Conservation (phyloP, 1,284 basidiomycete genomes). For the Marasmius tenuissimus region DNA sequence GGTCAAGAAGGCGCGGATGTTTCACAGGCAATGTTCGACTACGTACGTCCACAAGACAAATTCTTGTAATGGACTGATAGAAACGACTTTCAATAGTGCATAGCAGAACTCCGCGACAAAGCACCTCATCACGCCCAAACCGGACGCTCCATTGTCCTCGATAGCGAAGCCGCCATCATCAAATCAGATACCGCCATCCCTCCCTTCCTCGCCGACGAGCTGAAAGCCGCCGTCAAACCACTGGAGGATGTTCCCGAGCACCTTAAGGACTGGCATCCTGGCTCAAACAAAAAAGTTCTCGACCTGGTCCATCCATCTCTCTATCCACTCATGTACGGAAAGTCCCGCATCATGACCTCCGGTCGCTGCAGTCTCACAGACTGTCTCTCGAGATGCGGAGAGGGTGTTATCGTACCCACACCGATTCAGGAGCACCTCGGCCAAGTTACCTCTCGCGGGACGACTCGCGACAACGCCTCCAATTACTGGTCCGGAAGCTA, state of each 20-base stretch:
- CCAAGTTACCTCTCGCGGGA: neutral
- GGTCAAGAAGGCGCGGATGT: neutral
- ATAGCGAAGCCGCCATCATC: neutral
- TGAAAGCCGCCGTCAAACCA: constrained; percentile 21
- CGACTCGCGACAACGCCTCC: neutral
- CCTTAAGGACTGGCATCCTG: constrained; percentile 48
- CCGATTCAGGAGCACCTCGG: constrained; percentile 26
- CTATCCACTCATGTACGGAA: constrained; percentile 26
- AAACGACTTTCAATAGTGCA: neutral
- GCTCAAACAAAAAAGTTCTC: constrained; percentile 40
- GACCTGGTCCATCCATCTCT: constrained; percentile 29
- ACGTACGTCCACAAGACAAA: neutral
- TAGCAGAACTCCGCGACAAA: neutral
- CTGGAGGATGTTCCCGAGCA: constrained; percentile 38
- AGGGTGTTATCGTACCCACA: neutral
- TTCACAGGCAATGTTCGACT: neutral
- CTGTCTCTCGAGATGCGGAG: neutral
- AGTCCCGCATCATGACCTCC: constrained; percentile 44
- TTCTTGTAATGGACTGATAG: neutral
- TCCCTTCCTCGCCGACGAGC: constrained; percentile 9
- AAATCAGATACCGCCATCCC: constrained; percentile 12
- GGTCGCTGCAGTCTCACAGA: constrained; percentile 28
- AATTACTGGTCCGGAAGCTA: constrained; percentile 21
- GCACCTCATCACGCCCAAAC: neutral
- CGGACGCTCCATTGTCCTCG: neutral